Evolutionary conservation across 169 alveolate genomes (phyloP), one percentile per base, ranked within the genome.

Genomic region (Plasmodium berghei): DNA sequence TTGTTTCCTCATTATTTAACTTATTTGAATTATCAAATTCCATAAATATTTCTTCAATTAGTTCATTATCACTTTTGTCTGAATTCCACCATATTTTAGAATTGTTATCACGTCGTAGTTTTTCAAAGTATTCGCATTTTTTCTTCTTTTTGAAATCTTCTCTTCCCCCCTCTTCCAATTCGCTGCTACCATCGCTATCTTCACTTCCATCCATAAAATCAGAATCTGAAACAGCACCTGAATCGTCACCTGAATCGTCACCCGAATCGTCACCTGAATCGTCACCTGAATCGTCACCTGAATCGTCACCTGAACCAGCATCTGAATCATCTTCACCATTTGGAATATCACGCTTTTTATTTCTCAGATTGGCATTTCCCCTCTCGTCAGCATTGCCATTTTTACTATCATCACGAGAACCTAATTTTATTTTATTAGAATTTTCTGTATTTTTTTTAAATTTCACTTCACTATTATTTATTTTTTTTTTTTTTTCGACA

Each of bases 1-100:
- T 24, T 22, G 10, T 28, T 24, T 26, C 9, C 28, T 22, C 46
- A n/a, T 8, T 77, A 34, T 28, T 62, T 2, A 34, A 20, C 5
- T 28, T 16, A 10, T 14, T 18, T 22, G 20, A 48, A 40, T 64
- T 64, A 26, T 58, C 18, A 59, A 3, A 34, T 14, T 12, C 20
- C 24, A 45, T 66, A 67, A 83, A 83, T 72, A 83, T 42, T 55
- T 86, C 45, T 2, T 42, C 54, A 22, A 71, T 71, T 8, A 42
- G 20, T 86, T 86, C 91, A 86, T 86, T 62, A 24, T 66, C 72
- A 45, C 91, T 86, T 24, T 86, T 75, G 26, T 86, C 91, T 14
- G 87, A 70, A 71, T 14, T 26, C 28, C 46, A 86, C 48, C 69
- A 56, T 9, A 54, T 24, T 2, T 61, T 61, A 2, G 45, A 5